Base-by-base conservation (phyloP, 192 early-diverging fungal species). In the Haplosporangium gracile region DNA sequence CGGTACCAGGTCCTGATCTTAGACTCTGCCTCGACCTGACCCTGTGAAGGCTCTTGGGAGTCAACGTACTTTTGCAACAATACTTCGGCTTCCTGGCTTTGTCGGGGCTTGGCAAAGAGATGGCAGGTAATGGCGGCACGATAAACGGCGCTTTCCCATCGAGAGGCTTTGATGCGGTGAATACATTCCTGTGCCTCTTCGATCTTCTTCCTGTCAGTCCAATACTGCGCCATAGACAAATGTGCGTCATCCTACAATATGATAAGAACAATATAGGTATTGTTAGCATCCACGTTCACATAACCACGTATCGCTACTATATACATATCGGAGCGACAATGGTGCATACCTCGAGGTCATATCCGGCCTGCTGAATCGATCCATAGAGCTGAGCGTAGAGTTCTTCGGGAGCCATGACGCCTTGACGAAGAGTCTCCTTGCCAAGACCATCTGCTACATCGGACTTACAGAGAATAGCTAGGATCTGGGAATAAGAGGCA, bases 131-230 rank as follows among this genome's bases (percentile, higher is more conserved):
- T 86, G 3, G 76, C 60, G 2, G 68, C 70, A 11, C 84, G 84
- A 39, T 75, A 86, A 8, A 70, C 79, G 39, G 70, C 39, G 11
- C 51, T 68, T 10, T 60, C 74, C 84, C 84, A 86, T 49, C 29
- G 15, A 1, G 38, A 51, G 10, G 69, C 4, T 2, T 78, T 68
- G 15, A 86, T 78, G 29, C 53, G 79, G 26, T 69, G 8, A 34
- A 86, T 70, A 40, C 84, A 86, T 24, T 77, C 84, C 36, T 74
- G 79, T 0, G 79, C 84, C 65, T 86, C 84, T 29, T 86, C 79
- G 34, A 75, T 69, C 38, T 74, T 80, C 20, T 69, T 78, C 34
- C 43, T 75, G 16, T 78, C 57, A 11, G 74, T 81, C 71, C 78
- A 76, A 39, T 86, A 86, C 18, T 81, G 70, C 11, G 84, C 79